Percentiles rank a stretch among this genome's conserved stretches.
Conservation (phyloP, 2,329 filamentous ascomycete genomes). For the Calonectria pseudoreteaudii region DNA sequence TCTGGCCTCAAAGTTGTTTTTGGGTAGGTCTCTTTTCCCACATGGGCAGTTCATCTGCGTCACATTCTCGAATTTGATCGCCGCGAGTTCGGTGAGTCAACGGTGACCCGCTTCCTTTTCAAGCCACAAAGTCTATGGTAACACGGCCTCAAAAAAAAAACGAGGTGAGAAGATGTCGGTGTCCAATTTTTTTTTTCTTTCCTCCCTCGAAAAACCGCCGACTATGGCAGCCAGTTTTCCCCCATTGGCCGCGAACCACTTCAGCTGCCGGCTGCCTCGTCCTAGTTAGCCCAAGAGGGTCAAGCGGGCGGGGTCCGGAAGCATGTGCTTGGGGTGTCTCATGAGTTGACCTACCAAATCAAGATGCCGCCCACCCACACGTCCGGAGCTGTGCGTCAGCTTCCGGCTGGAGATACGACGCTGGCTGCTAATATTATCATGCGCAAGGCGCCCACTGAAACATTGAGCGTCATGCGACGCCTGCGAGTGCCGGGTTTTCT, state of each 20-base stretch:
- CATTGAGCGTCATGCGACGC: neutral
- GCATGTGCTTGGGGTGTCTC: neutral
- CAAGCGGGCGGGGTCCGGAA: neutral
- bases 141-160: neutral
- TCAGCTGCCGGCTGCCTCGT: neutral
- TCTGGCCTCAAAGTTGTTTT: too few species aligned
- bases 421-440: neutral
- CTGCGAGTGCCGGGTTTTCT: neutral
- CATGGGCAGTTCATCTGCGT: neutral
- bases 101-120: neutral
- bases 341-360: neutral
- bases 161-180: neutral
- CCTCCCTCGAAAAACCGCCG: too few species aligned
- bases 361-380: neutral
- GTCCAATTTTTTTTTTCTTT: neutral
- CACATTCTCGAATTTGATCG: neutral
- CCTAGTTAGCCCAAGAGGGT: neutral
- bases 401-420: neutral
- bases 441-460: neutral
- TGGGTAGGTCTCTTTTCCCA: neutral
- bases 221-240: neutral
- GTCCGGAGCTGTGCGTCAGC: neutral
- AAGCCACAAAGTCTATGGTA: neutral
- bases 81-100: neutral
- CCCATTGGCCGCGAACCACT: neutral